Base-by-base conservation (phyloP, 805 yeast species). In the Teunomyces tritomae region DNA sequence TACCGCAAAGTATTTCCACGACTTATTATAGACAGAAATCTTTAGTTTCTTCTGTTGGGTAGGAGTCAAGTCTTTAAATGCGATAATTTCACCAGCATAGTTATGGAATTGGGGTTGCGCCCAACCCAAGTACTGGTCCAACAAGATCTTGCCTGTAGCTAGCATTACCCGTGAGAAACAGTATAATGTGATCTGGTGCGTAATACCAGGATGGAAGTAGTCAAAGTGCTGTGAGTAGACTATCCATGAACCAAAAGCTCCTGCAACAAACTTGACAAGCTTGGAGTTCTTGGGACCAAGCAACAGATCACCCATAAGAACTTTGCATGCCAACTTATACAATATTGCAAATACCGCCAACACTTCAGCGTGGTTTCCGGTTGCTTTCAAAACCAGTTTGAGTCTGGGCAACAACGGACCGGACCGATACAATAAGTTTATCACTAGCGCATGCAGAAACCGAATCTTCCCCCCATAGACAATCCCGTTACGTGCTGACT, bases 151-250 rank as follows among this genome's bases (percentile, higher is more conserved):
- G 10, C 85, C 84, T 3, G 77, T 43, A 0, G 87, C 92, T 36
- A 87, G 59, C 43, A 80, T 59, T 4, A 85, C 88, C 37, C 95
- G 71, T 3, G 89, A 81, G 47, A 84, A 77, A 51, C 89, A 84
- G 57, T 87, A 87, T 44, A 87, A 72, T 1, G 90, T 87, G 53
- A 87, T 79, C 63, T 86, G 91, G 52, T 82, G 85, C n/a, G 87
- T 74, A 27, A 85, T 83, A 3, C 71, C 77, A 14, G 74, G 70
- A 53, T 71, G 71, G 58, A 73, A 73, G 37, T 61, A 68, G 51
- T 63, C 62, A 52, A 79, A 76, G 54, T 70, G 69, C 53, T 72
- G 77, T 30, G 73, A 67, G 57, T 72, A 73, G 16, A 73, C 77
- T 10, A 69, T 57, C 76, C 75, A 73, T 8, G 72, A 62, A 3